phyloP scores from a whole-genome alignment of 106 monocot genomes.

The Dactylorhiza incarnata region DNA sequence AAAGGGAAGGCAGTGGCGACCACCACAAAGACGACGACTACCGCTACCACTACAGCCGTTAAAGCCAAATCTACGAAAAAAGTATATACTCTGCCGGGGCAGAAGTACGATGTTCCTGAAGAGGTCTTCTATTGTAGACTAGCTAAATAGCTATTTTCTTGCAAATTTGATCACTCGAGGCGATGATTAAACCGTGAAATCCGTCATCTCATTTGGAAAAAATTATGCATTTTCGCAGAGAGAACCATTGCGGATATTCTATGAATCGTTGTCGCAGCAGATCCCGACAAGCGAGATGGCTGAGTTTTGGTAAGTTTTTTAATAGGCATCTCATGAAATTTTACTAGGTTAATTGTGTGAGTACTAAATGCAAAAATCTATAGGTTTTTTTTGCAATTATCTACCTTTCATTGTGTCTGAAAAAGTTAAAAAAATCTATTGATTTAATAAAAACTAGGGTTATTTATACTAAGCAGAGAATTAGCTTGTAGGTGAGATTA shows the following conservation, averaged over 20 bases:
- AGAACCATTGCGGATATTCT: constrained; percentile 93
- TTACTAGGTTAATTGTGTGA: background rate
- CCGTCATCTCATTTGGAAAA: constrained; percentile 1
- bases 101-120: constrained; percentile 85
- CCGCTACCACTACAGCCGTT: constrained; percentile 33
- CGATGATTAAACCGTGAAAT: background rate
- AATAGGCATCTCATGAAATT: background rate
- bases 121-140: constrained; percentile 44
- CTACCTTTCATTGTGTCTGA: background rate
- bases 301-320: constrained; percentile 66
- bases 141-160: constrained; percentile 6
- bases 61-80: constrained; percentile 68
- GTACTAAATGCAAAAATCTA: background rate
- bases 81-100: constrained; percentile 73
- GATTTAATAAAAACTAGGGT: background rate
- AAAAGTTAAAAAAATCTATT: background rate
- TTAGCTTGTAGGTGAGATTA: too few relatives aligned
- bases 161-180: background rate
- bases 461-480: background rate
- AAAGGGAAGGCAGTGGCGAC: constrained; percentile 32
- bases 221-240: constrained; percentile 39
- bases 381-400: background rate
- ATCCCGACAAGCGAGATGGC: constrained; percentile 98
- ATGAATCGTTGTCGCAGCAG: constrained; percentile 92
- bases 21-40: constrained; percentile 38